phyloP scores from a whole-genome alignment of 2,329 filamentous ascomycete species.

The Fusarium continuum region DNA sequence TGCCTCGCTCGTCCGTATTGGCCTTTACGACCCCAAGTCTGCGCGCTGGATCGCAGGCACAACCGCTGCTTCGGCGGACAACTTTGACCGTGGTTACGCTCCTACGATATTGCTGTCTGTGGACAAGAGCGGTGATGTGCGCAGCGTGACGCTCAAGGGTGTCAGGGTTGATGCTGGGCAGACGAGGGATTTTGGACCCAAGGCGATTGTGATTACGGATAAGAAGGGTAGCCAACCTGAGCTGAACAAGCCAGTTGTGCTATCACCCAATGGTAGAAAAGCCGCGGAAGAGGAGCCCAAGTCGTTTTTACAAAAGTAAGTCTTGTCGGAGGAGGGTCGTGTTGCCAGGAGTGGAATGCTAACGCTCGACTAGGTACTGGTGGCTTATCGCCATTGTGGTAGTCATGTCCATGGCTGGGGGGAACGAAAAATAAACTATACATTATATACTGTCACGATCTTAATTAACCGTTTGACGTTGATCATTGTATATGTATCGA shows the following conservation, averaged over 20 bases:
- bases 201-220: slow-evolving; percentile 61
- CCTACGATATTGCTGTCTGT: slow-evolving; percentile 65
- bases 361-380: slow-evolving; percentile 66
- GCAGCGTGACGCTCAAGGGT: slow-evolving; percentile 64
- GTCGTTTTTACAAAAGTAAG: slow-evolving; percentile 73
- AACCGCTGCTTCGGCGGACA: slow-evolving; percentile 63
- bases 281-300: slow-evolving; percentile 67
- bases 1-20: slow-evolving; percentile 63
- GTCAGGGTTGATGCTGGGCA: slow-evolving; percentile 69
- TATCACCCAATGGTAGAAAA: slow-evolving; percentile 68
- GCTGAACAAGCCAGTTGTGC: slow-evolving; percentile 70
- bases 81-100: slow-evolving; percentile 69
- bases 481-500: not conserved
- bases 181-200: slow-evolving; percentile 71
- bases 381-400: slow-evolving; percentile 67
- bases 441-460: not conserved
- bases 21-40: slow-evolving; percentile 61
- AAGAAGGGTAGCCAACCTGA: slow-evolving; percentile 63
- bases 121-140: slow-evolving; percentile 54
- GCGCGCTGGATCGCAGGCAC: slow-evolving; percentile 63
- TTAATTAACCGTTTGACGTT: not conserved
- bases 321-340: slow-evolving; percentile 17
- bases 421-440: slow-evolving; percentile 61
- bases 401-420: slow-evolving; percentile 62
- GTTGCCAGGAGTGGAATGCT: slow-evolving; percentile 41